Evolutionary conservation across 2,329 filamentous ascomycete genomes (phyloP), one percentile per base, ranked within the genome.

Genomic region (Penicillium sp.): DNA sequence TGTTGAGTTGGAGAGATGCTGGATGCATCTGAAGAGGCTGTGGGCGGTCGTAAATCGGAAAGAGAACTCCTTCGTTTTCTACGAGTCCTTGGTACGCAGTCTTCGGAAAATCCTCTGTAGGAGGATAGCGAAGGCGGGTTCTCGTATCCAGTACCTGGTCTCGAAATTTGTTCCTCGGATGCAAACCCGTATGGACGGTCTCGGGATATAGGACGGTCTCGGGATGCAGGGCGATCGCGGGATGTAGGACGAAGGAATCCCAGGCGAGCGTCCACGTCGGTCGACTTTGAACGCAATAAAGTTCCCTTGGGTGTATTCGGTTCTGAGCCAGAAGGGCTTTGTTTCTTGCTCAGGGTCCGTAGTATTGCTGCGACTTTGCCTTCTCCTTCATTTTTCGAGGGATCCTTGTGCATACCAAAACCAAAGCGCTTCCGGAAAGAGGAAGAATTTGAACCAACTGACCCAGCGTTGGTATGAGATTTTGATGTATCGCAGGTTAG

Each of bases 61-160:
- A 97, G 76, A 26, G 92, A 97, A 74, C 92, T 97, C 69, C 93
- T 86, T 51, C 93, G 83, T 77, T 96, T 97, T 76, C 87, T 92
- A 69, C 83, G 41, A 78, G 74, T n/a, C 72, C 71, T 59, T 70
- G 77, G 53, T 41, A 62, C 26, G 70, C 70, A 61, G 76, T 73
- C 66, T 60, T 64, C 59, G 68, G 78, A 75, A 70, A 77, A 77
- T 76, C 78, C 62, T 75, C 79, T 65, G 79, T 85, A 61, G 6
- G 80, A 81, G 18, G 76, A 77, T 32, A 84, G 67, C 10, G 71
- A 70, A 39, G 71, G 64, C 3, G 71, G 59, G 54, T 79, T 80
- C 60, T 78, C 78, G 41, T 83, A 76, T 16, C 74, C 72, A 53
- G 75, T 79, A 11, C 69, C 70, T 41, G 76, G 76, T 27, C 76